Evolutionary conservation across 2,329 filamentous ascomycete genomes (phyloP), one percentile per base, ranked within the genome.

Genomic region (Neonectria punicea): DNA sequence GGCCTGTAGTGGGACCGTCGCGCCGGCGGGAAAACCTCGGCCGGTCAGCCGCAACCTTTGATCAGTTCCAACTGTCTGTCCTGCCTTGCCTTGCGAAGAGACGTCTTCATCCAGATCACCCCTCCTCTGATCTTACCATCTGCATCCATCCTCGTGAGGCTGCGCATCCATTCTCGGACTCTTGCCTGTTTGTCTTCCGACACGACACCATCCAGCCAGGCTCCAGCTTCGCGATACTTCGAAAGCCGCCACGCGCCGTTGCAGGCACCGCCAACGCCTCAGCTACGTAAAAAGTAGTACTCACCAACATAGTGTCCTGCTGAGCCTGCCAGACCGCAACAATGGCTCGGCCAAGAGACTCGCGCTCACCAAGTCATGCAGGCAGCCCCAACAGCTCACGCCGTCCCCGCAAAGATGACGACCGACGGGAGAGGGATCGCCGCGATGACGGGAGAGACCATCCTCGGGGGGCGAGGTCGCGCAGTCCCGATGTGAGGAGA

Each of bases 341-440:
- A 70, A 89, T 89, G 87, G 86, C 86, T 87, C 87, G 86, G 82
- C 86, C 83, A 82, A 88, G 84, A 86, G 86, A 87, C 84, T 87
- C 87, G 83, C 87, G 92, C 92, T 95, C 92, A 94, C 93, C 92
- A 92, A 93, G 91, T 90, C 92, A 92, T 90, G 90, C 91, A 94
- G 92, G 92, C 89, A 93, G 92, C 86, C 90, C 92, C 79, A 86
- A 88, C 81, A 90, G 89, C 81, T 89, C 90, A 77, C 90, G 89
- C 83, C 91, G 89, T 83, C 88, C 82, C 76, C 86, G 86, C 74
- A 87, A 89, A 80, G 85, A 87, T 81, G 86, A 87, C 79, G 83
- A 82, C 73, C 88, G 89, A 79, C 87, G 80, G 79, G 85, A 80
- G 69, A 81, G 84, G 75, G 83, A 85, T 71, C 84, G 84, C 68